Percentiles rank a stretch among this genome's conserved stretches.
These are phyloP conservation scores for Neurospora sp. DNA, from an alignment of 2,329 filamentous ascomycete genomes.

Conservation along the genomic window DNA sequence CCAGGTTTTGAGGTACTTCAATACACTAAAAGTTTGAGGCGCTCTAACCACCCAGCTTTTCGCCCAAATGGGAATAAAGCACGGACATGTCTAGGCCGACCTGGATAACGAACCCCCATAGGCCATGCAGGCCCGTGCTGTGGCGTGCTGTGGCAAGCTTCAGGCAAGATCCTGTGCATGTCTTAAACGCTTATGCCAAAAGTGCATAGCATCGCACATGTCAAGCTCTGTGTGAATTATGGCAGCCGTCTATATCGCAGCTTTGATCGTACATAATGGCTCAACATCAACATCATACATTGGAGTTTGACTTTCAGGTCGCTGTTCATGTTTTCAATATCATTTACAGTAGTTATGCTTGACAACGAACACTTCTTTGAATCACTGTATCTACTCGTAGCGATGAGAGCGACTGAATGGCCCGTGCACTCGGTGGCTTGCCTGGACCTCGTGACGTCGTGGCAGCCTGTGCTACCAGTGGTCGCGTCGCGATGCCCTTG, in stretches of 20 bases:
- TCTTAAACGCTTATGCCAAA: background rate
- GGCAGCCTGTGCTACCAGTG: slow-evolving; percentile 1
- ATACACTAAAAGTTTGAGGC: too few relatives aligned
- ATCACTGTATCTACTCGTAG: background rate
- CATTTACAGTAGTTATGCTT: background rate
- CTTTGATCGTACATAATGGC: background rate
- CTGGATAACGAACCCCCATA: background rate
- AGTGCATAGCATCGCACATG: background rate
- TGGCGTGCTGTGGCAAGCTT: background rate
- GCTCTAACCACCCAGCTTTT: too few relatives aligned
- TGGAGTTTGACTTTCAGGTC: background rate
- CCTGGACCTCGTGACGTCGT: slow-evolving; percentile 12
- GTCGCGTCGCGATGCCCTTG: slow-evolving; percentile 11
- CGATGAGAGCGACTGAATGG: background rate
- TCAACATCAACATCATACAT: background rate
- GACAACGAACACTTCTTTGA: background rate
- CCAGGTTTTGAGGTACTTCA: too few relatives aligned
- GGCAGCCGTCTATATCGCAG: background rate
- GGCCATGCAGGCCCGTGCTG: background rate
- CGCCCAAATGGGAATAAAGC: too few relatives aligned
- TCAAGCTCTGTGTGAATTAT: background rate
- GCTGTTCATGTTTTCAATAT: background rate
- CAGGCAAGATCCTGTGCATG: background rate
- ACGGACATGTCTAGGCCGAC: too few relatives aligned
- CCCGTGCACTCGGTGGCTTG: background rate